These are phyloP conservation scores for Adansonia rubrostipa DNA, from an alignment of 441 rosid species.

Conservation along the genomic window DNA sequence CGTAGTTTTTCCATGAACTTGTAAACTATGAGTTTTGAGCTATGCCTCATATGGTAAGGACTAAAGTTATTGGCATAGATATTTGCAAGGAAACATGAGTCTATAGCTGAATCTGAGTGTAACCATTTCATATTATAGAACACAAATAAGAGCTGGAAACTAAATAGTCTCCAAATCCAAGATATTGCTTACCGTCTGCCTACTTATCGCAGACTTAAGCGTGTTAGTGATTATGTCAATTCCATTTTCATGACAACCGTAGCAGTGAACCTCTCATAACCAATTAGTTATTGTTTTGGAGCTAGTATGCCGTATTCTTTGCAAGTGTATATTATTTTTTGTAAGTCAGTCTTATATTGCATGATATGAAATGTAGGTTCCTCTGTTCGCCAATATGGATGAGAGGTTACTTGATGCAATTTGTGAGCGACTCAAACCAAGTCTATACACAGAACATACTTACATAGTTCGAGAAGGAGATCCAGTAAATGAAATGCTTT, in stretches of 20 bases:
- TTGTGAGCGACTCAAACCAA: slow-evolving; percentile 89
- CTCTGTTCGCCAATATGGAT: slow-evolving; percentile 94
- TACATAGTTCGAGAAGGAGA: slow-evolving; percentile 93
- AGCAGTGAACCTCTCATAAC: neutral
- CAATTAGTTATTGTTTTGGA: neutral
- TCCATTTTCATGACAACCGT: neutral
- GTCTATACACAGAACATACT: slow-evolving; percentile 77
- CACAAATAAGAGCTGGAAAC: neutral
- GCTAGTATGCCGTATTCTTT: neutral
- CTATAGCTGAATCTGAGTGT: too few relatives aligned
- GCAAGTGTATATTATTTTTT: neutral
- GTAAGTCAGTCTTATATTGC: too few relatives aligned
- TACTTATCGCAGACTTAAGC: neutral
- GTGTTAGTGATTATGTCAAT: neutral
- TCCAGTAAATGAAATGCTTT: slow-evolving; percentile 91
- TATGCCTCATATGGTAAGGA: too few relatives aligned
- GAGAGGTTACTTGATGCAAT: slow-evolving; percentile 88
- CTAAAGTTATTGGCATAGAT: too few relatives aligned
- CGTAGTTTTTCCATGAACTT: neutral
- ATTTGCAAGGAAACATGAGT: too few relatives aligned
- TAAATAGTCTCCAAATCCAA: neutral
- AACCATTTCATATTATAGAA: neutral
- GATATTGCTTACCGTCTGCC: neutral
- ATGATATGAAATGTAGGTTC: slow-evolving; percentile 54
- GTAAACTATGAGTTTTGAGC: too few relatives aligned